A percentile compares a stretch with the other conserved stretches of the same genome.
These are phyloP conservation scores for Xerocomus amazonicus DNA, from an alignment of 1,284 basidiomycete genomes.

Conservation along the genomic window DNA sequence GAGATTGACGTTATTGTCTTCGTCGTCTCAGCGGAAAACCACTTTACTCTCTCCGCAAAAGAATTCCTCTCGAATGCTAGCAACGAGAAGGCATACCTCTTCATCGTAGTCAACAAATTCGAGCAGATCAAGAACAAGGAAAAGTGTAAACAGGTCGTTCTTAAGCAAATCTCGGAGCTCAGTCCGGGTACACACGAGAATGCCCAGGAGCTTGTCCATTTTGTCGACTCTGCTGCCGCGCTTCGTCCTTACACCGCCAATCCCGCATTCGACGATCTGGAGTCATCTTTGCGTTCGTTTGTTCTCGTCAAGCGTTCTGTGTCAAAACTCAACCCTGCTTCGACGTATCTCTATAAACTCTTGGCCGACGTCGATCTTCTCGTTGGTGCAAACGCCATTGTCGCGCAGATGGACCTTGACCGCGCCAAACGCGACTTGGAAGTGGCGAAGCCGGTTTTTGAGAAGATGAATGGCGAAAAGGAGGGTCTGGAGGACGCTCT, in stretches of 20 bases:
- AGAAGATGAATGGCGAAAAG: constrained; percentile 77
- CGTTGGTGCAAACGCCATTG: constrained; percentile 81
- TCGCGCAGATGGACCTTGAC: constrained; percentile 80
- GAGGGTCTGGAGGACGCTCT: constrained; percentile 78
- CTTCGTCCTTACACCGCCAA: constrained; percentile 62
- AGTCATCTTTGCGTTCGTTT: constrained; percentile 91
- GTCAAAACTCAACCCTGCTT: constrained; percentile 94
- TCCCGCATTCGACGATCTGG: constrained; percentile 81
- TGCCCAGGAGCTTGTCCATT: constrained; percentile 93
- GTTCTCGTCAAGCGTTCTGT: constrained; percentile 93
- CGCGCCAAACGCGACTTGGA: constrained; percentile 72
- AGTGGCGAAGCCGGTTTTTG: constrained; percentile 76
- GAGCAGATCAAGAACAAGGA: constrained; percentile 96
- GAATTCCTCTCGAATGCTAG: constrained; percentile 94
- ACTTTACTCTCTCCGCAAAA: constrained; percentile 94
- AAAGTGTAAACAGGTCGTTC: constrained; percentile 84
- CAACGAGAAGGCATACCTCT: constrained; percentile 97
- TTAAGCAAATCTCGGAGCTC: constrained; percentile 93
- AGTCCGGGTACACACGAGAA: constrained; percentile 92
- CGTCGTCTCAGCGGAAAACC: constrained; percentile 97
- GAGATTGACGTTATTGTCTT: constrained; percentile 99
- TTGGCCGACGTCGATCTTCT: constrained; percentile 88
- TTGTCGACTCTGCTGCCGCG: constrained; percentile 87
- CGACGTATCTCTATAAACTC: constrained; percentile 89
- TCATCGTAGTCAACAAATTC: constrained; percentile 99